Conservation (phyloP, 176 grass and related monocot species). For the Triticum turgidum region DNA sequence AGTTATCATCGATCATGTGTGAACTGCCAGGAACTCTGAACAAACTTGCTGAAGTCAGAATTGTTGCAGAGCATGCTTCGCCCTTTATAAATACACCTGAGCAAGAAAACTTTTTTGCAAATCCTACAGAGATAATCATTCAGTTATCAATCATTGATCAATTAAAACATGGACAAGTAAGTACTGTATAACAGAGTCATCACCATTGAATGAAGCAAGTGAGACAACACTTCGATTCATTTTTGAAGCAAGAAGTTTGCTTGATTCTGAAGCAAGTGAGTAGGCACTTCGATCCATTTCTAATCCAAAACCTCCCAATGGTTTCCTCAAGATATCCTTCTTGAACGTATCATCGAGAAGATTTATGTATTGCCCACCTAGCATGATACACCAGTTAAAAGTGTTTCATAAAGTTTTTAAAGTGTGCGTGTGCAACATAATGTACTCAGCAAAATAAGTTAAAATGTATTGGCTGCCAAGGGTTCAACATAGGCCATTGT, state of each 20-base stretch:
- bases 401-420: background rate
- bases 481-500: background rate
- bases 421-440: background rate
- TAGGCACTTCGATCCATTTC: background rate
- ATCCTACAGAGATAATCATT: background rate
- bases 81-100: background rate
- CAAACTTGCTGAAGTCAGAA: background rate
- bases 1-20: background rate
- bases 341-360: background rate
- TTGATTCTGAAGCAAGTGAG: conserved; percentile 9
- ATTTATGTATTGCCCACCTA: background rate
- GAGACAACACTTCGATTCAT: background rate
- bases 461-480: background rate
- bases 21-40: background rate
- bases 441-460: background rate
- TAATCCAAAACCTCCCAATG: background rate
- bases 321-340: background rate
- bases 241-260: background rate
- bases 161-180: background rate
- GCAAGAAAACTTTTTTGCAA: conserved; percentile 1
- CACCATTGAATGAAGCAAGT: conserved; percentile 5
- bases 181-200: background rate
- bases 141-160: background rate
- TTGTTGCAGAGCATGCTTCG: background rate
- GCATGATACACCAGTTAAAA: background rate